Evolutionary conservation across 2,329 filamentous ascomycete species (phyloP), one percentile per base, ranked within the genome.

Genomic region (Harringtonia lauricola): DNA sequence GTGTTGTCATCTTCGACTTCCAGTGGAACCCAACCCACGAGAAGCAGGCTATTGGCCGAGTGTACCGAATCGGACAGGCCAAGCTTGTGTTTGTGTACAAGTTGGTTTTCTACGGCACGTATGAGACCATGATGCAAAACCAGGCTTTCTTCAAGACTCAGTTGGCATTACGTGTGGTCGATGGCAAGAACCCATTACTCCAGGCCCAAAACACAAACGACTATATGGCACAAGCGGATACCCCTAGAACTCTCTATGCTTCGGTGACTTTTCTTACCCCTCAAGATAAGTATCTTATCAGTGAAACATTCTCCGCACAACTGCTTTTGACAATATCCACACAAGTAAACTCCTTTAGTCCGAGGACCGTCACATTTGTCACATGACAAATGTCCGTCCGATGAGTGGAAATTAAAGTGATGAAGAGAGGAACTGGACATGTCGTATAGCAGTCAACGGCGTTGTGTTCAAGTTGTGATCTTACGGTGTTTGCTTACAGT

Each of bases 61-160:
- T 86, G 0, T 95, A 92, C 60, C 84, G 89, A 1, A 74, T 95
- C 29, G 87, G 88, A 0, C 89, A 95, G 59, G 66, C 64, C 31
- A 92, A 89, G 53, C 70, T 74, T 1, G 88, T 94, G 1, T 89
- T 76, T 56, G 87, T 95, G 2, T 95, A 95, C 61, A 81, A 83
- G n/a, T 79, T 95, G 49, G 66, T 88, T 22, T 68, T 79, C 12
- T 85, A 79, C 2, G 88, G 87, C 2, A 92, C 87, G 0, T 88
- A 83, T 52, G 88, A 95, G 58, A 76, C 82, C 34, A 71, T 72
- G 10, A 64, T 94, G 38, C 78, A 88, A 52, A 83, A 86, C 59
- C 79, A 76, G 48, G 72, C 81, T 2, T 66, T 94, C 2, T 94
- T 88, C 72, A 95, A 95, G 60, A 80, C 72, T 28, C 85, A 92